Percentiles rank a stretch among this genome's conserved stretches.
These are phyloP conservation scores for Fusarium acutatum DNA, from an alignment of 2,329 filamentous ascomycete species.

Conservation along the genomic window DNA sequence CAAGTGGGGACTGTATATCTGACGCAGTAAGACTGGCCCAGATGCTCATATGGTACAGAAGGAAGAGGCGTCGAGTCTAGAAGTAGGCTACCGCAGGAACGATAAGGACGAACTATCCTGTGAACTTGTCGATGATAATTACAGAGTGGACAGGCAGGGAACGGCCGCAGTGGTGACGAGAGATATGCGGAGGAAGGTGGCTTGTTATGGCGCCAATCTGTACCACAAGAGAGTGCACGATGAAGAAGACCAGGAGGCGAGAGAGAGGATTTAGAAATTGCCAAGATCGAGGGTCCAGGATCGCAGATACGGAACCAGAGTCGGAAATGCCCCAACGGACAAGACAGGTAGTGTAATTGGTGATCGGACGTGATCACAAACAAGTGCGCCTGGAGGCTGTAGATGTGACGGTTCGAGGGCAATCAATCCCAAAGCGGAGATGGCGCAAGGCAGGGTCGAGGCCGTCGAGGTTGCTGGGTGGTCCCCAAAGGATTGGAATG, in stretches of 20 bases:
- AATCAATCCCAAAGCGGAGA: constrained; percentile 36
- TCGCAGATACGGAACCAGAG: constrained; percentile 18
- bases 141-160: not conserved
- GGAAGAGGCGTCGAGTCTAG: constrained; percentile 38
- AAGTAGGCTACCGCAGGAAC: constrained; percentile 33
- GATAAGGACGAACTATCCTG: constrained; percentile 16
- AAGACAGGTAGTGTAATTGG: constrained; percentile 23
- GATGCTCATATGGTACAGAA: constrained; percentile 34
- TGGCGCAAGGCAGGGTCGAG: constrained; percentile 26
- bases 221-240: not conserved
- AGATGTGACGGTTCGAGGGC: constrained; percentile 24
- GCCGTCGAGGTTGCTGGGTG: constrained; percentile 25
- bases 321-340: constrained; percentile 9
- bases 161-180: constrained; percentile 15
- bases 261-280: constrained; percentile 16
- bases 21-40: constrained; percentile 31
- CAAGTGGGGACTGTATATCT: constrained; percentile 25
- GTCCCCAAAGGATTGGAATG: constrained; percentile 39
- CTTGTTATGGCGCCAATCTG: constrained; percentile 27
- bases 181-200: constrained; percentile 25
- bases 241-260: not conserved
- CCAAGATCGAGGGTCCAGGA: constrained; percentile 13
- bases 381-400: constrained; percentile 8
- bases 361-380: constrained; percentile 16
- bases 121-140: constrained; percentile 3